Evolutionary conservation across 768 basidiomycete species (phyloP).

Genomic region (Amanita jacksonii): DNA sequence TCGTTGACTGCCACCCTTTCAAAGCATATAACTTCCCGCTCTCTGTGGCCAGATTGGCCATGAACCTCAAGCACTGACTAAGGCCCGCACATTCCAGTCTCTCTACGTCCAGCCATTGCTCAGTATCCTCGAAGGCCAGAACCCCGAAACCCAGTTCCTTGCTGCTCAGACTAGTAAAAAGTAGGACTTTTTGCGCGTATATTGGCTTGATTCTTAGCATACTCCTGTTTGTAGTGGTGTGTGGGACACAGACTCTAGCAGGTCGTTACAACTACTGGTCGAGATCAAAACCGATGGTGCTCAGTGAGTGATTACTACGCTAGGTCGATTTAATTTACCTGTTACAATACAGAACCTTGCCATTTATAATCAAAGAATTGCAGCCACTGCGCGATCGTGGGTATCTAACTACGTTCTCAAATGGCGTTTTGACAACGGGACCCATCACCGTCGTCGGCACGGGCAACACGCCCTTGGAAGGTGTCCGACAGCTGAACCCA

Average conservation of each 20-base stretch:
- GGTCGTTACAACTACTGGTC: constrained; percentile 36
- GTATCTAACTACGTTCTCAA: constrained; percentile 36
- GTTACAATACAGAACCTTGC: constrained; percentile 24
- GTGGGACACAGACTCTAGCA: constrained; percentile 34
- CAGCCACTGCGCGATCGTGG: constrained; percentile 34
- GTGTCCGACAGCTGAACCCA: constrained; percentile 32
- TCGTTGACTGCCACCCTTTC: no score
- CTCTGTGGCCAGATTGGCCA: constrained; percentile 30
- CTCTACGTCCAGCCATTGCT: constrained; percentile 39
- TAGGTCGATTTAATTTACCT: neutral
- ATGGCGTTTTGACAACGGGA: constrained; percentile 26
- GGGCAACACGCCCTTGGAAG: constrained; percentile 41
- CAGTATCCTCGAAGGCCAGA: constrained; percentile 29
- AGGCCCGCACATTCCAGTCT: constrained; percentile 34
- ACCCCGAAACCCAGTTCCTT: constrained; percentile 33
- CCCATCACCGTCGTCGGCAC: constrained; percentile 39
- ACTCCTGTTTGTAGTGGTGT: constrained; percentile 30
- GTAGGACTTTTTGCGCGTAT: constrained; percentile 19
- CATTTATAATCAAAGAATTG: constrained; percentile 33
- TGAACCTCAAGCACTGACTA: constrained; percentile 31
- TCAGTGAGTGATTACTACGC: constrained; percentile 21
- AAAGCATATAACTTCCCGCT: no score
- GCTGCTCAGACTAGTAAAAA: constrained; percentile 29
- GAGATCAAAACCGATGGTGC: constrained; percentile 44
- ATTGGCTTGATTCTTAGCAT: neutral